Evolutionary conservation across 139 green algal species (phyloP).

Genomic region (Micractinium conductrix): DNA sequence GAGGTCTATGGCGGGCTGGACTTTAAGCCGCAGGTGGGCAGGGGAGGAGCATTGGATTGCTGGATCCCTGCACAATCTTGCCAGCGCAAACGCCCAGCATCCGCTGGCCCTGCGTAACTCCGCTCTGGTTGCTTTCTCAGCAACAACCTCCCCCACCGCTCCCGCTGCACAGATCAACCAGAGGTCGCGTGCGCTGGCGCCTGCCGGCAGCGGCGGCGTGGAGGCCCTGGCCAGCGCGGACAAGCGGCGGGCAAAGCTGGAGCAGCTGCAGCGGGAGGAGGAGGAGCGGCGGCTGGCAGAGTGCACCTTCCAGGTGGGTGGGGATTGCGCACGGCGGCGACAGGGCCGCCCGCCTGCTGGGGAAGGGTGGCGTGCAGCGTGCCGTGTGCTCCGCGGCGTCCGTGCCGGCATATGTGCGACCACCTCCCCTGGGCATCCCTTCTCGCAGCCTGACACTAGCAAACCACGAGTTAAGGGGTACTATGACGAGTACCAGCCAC

Average conservation of each 20-base stretch:
- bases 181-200: conserved; percentile 9
- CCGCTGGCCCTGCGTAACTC: too few relatives aligned
- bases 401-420: too few relatives aligned
- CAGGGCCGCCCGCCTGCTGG: too few relatives aligned
- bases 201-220: conserved; percentile 7
- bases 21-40: conserved; percentile 37
- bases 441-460: conserved; percentile 41
- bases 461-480: conserved; percentile 29
- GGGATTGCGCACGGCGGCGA: neutral
- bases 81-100: too few relatives aligned
- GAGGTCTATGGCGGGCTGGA: conserved; percentile 31
- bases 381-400: too few relatives aligned
- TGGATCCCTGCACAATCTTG: too few relatives aligned
- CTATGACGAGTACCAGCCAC: conserved; percentile 28
- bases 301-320: conserved; percentile 48
- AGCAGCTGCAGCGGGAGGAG: conserved; percentile 21
- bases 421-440: too few relatives aligned
- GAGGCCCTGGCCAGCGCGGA: conserved; percentile 38
- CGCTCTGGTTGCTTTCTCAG: too few relatives aligned
- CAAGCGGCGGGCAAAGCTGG: conserved; percentile 22
- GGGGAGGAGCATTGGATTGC: too few relatives aligned
- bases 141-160: too few relatives aligned
- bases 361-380: too few relatives aligned
- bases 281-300: conserved; percentile 27
- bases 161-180: too few relatives aligned